A percentile compares a stretch with the other conserved stretches of the same genome.
Evolutionary conservation across 2,329 filamentous ascomycete species (phyloP).

Genomic region (Colletotrichum lini): DNA sequence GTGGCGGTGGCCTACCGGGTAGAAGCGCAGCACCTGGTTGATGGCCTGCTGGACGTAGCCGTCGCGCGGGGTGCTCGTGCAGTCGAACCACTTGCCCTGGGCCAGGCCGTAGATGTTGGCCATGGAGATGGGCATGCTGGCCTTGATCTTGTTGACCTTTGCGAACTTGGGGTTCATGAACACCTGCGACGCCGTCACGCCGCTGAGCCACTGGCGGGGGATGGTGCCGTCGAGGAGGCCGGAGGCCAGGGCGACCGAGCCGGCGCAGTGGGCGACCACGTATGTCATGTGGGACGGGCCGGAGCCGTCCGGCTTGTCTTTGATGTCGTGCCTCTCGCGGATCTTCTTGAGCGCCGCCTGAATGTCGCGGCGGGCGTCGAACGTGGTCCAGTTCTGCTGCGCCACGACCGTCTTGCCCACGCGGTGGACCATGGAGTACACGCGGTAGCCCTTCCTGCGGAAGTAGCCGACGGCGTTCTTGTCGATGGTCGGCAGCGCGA

Average conservation of each 20-base stretch:
- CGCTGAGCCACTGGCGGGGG: slow-evolving; percentile 68
- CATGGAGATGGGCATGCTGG: slow-evolving; percentile 61
- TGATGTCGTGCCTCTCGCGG: slow-evolving; percentile 52
- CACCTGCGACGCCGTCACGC: slow-evolving; percentile 72
- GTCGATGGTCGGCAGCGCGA: slow-evolving; percentile 72
- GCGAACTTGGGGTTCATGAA: slow-evolving; percentile 75
- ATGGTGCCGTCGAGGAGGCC: slow-evolving; percentile 75
- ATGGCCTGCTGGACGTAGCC: slow-evolving; percentile 63
- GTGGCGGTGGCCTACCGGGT: slow-evolving; percentile 62
- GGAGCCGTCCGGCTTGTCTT: slow-evolving; percentile 37
- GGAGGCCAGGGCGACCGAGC: slow-evolving; percentile 70
- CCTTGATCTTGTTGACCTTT: slow-evolving; percentile 69
- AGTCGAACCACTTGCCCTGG: slow-evolving; percentile 69
- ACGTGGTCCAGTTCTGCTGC: slow-evolving; percentile 69
- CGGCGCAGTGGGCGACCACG: slow-evolving; percentile 74
- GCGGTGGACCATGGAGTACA: slow-evolving; percentile 71
- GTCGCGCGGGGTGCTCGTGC: slow-evolving; percentile 62
- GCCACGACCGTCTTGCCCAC: slow-evolving; percentile 68
- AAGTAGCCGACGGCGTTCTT: slow-evolving; percentile 76
- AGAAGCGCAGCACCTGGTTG: slow-evolving; percentile 71
- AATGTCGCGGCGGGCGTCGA: slow-evolving; percentile 72
- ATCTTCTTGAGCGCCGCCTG: slow-evolving; percentile 68
- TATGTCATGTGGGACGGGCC: slow-evolving; percentile 60
- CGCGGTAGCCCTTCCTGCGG: slow-evolving; percentile 70
- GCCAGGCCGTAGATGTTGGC: slow-evolving; percentile 64